Evolutionary conservation across 177 flowering plant genomes (phyloP), one percentile per base, ranked within the genome.

Genomic region (Vitis hybrid): DNA sequence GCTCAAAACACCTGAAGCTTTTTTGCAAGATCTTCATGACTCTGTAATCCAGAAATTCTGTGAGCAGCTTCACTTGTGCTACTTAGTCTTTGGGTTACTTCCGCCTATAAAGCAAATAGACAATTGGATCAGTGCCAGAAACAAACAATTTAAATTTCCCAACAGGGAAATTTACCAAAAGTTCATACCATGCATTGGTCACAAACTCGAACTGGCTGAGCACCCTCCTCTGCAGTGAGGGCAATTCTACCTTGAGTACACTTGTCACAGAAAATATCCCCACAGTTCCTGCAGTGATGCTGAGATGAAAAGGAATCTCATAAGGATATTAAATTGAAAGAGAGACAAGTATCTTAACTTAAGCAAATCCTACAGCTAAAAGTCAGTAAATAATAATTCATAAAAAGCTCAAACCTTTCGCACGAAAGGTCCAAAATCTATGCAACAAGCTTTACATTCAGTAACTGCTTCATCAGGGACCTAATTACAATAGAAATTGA

Each of bases 231-330:
- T 51, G 87, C 86, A 60, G 92, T 94, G 26, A 94, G 90, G 75
- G 98, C 90, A 75, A 83, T 90, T 82, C 98, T 86, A 57, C 98
- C 98, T 15, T 83, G 89, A 60, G 98, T 94, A 75, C 98, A 94
- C 84, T 91, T 94, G 81, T 89, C 97, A 80, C 98, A 93, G 77
- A 93, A 94, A 63, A 94, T 89, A 80, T 94, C 99, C 68, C 99
- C 99, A 81, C 98, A 94, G 68, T 93, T 93, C 78, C 99, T 82
- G 79, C 98, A 93, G 70, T 93, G 99, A 81, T 94, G 98, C 99
- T 94, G 91, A 67, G 78, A 58, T 56, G 3, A 26, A 53, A 61
- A 10, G 52, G 51, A 60, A 71, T 26, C 6, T 10, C 7, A 5
- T 39, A 62, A 72, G 60, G 2, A 61, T 64, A 39, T 39, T 39